Percentiles rank a stretch among this genome's conserved stretches.
Conservation (phyloP, 768 basidiomycete genomes). For the Phaffia australis region DNA sequence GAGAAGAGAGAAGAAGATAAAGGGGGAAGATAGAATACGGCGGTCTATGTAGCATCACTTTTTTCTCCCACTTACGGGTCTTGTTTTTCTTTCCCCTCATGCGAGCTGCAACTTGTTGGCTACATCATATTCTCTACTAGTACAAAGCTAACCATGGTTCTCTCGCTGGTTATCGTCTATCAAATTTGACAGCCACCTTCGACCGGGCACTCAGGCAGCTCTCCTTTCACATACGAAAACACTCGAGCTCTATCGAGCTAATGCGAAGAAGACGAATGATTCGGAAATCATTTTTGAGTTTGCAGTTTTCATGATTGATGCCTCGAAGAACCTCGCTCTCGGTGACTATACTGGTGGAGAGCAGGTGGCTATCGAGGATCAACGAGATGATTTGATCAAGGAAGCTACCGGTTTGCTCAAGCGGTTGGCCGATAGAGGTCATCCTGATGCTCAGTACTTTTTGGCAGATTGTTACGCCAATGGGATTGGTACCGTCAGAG, state of each 20-base stretch:
- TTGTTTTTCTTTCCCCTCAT: neutral
- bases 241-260: conserved; percentile 89
- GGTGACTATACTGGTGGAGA: neutral
- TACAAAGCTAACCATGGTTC: no score
- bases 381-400: conserved; percentile 63
- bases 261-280: conserved; percentile 97
- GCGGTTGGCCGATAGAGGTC: conserved; percentile 83
- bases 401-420: conserved; percentile 83
- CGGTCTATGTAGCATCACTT: neutral
- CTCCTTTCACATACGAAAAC: conserved; percentile 92
- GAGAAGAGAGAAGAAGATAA: no score
- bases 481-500: conserved; percentile 85
- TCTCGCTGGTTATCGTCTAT: neutral
- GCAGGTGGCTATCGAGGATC: conserved; percentile 29
- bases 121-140: no score
- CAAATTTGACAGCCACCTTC: conserved; percentile 48
- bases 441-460: conserved; percentile 91
- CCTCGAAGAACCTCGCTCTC: conserved; percentile 51
- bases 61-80: neutral
- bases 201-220: conserved; percentile 82
- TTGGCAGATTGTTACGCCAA: conserved; percentile 97
- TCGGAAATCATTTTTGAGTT: conserved; percentile 97
- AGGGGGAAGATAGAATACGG: no score
- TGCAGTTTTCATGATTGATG: conserved; percentile 96
- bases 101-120: no score